phyloP scores from a whole-genome alignment of 2,329 filamentous ascomycete species.

The Coleophoma crateriformis region DNA sequence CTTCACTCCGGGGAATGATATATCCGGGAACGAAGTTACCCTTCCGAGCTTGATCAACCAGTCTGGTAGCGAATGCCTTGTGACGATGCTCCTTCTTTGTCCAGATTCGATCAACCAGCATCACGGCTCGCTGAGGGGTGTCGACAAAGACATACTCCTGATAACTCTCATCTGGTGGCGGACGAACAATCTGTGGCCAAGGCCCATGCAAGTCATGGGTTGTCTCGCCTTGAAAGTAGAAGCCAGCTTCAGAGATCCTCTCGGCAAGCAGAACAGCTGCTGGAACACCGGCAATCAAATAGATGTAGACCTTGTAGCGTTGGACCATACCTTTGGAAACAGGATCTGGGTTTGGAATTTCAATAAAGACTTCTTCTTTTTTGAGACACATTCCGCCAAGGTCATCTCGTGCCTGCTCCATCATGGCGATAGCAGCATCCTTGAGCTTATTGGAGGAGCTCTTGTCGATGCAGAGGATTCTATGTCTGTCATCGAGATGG shows the following conservation, averaged over 20 bases:
- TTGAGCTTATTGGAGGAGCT: background rate
- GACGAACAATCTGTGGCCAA: background rate
- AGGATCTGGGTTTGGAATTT: constrained; percentile 5
- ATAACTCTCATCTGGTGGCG: background rate
- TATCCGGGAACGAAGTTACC: constrained; percentile 46
- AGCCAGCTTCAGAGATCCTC: constrained; percentile 5
- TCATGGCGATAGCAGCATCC: background rate
- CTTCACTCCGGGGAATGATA: constrained; percentile 44
- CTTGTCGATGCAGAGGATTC: background rate
- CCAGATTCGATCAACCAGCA: constrained; percentile 63
- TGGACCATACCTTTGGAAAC: constrained; percentile 2
- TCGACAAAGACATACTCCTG: constrained; percentile 5
- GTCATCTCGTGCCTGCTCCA: constrained; percentile 2
- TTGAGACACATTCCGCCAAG: background rate
- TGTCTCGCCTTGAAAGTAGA: background rate
- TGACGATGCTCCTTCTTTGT: constrained; percentile 49
- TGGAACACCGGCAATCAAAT: constrained; percentile 6
- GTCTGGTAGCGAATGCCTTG: constrained; percentile 48
- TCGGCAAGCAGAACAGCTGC: constrained; percentile 11
- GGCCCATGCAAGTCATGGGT: constrained; percentile 1
- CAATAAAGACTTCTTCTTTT: background rate
- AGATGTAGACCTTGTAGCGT: constrained; percentile 15
- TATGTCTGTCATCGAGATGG: background rate
- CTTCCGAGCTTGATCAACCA: constrained; percentile 49
- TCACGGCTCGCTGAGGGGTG: constrained; percentile 39